phyloP scores from a whole-genome alignment of 805 yeast genomes.

The Starmerella ratchasimensis region DNA sequence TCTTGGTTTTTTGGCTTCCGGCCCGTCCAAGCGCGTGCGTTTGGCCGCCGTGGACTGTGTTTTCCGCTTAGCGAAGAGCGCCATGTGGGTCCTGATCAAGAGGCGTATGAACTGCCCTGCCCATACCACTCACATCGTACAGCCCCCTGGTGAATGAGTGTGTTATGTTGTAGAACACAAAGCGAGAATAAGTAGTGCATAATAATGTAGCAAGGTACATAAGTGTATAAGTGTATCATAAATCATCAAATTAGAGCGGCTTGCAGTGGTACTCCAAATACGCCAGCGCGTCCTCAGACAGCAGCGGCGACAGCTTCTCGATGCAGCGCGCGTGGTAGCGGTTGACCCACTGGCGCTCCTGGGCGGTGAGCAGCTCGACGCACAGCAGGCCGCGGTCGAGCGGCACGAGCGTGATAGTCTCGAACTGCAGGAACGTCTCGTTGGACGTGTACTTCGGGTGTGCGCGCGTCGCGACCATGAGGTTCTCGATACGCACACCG shows the following conservation, averaged over 20 bases:
- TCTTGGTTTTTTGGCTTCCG: too few relatives aligned
- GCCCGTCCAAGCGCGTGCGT: too few relatives aligned
- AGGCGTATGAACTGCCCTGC: too few relatives aligned
- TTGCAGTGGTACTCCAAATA: conserved; percentile 39
- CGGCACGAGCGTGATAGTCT: conserved; percentile 73
- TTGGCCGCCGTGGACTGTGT: too few relatives aligned
- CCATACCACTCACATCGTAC: too few relatives aligned
- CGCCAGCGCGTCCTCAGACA: conserved; percentile 43
- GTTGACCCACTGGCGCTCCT: conserved; percentile 60
- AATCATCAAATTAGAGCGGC: conserved; percentile 4
- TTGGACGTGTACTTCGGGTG: conserved; percentile 35
- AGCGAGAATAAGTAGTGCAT: too few relatives aligned
- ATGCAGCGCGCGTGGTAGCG: conserved; percentile 48
- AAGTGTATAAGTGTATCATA: too few relatives aligned
- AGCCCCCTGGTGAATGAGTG: too few relatives aligned
- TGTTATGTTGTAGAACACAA: too few relatives aligned
- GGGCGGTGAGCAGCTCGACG: conserved; percentile 36
- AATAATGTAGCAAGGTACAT: too few relatives aligned
- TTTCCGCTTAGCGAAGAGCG: too few relatives aligned
- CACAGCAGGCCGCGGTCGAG: conserved; percentile 69
- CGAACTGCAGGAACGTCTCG: conserved; percentile 51
- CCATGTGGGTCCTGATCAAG: too few relatives aligned
- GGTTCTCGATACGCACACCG: conserved; percentile 84
- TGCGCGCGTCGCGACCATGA: conserved; percentile 41
- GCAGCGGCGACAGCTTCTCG: conserved; percentile 35